These are phyloP conservation scores for Mortierella sp. DNA, from an alignment of 371 early-diverging fungal species.

Conservation along the genomic window DNA sequence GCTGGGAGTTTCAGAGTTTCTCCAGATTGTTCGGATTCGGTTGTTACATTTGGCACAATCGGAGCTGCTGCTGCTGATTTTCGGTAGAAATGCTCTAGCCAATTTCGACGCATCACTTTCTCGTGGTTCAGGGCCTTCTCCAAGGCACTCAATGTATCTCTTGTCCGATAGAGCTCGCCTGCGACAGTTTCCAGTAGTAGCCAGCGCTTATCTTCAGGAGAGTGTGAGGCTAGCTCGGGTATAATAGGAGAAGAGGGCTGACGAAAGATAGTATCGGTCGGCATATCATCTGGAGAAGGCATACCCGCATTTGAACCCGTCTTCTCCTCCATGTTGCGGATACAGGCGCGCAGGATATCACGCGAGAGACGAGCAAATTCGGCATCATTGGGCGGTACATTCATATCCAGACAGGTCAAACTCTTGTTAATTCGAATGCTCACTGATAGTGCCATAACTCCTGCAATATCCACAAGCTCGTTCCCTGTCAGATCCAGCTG, in stretches of 20 bases:
- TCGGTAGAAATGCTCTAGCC: constrained; percentile 32
- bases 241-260: constrained; percentile 49
- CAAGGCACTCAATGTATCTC: constrained; percentile 29
- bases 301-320: constrained; percentile 45
- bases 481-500: constrained; percentile 83
- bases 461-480: constrained; percentile 79
- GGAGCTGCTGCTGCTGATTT: neutral
- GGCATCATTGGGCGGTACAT: constrained; percentile 75
- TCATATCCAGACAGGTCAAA: constrained; percentile 79
- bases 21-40: constrained; percentile 1
- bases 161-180: constrained; percentile 39
- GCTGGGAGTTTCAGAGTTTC: neutral
- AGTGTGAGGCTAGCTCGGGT: constrained; percentile 34
- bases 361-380: constrained; percentile 76
- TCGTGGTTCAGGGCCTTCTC: constrained; percentile 39
- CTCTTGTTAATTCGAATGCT: constrained; percentile 80
- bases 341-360: constrained; percentile 77
- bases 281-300: constrained; percentile 40
- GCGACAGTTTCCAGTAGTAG: constrained; percentile 37
- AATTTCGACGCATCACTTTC: constrained; percentile 32
- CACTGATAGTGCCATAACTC: constrained; percentile 81
- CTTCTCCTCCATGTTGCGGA: constrained; percentile 72
- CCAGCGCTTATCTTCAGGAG: constrained; percentile 40
- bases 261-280: constrained; percentile 44
- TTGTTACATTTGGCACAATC: neutral